These are phyloP conservation scores for Babesia ovis DNA, from an alignment of 169 alveolate species.

Conservation along the genomic window DNA sequence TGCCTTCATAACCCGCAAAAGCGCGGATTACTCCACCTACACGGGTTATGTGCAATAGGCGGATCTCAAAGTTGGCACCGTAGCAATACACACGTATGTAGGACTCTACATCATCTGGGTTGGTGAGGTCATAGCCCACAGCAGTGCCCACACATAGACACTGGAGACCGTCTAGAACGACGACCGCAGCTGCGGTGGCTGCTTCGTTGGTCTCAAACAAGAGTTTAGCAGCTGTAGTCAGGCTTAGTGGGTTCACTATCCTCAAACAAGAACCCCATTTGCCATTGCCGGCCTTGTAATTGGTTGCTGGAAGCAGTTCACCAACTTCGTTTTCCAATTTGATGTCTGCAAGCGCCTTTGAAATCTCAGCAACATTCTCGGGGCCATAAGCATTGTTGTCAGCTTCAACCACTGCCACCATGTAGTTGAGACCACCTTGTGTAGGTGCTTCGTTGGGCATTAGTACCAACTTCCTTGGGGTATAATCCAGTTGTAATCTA, in stretches of 20 bases:
- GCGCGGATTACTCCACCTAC: constrained; percentile 91
- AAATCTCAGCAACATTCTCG: constrained; percentile 77
- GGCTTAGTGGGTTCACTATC: constrained; percentile 81
- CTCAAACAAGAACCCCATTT: constrained; percentile 94
- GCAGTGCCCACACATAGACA: constrained; percentile 92
- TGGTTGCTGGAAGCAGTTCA: constrained; percentile 78
- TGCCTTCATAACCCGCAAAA: constrained; percentile 90
- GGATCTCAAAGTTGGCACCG: constrained; percentile 69
- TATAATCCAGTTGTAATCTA: constrained; percentile 84
- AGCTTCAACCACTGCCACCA: constrained; percentile 87
- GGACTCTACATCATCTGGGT: constrained; percentile 47
- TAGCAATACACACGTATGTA: constrained; percentile 72
- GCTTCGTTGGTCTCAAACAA: constrained; percentile 93
- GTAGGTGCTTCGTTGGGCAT: constrained; percentile 82
- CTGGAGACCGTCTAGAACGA: constrained; percentile 85
- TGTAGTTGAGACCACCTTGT: constrained; percentile 61
- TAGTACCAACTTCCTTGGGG: constrained; percentile 89
- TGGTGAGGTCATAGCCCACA: constrained; percentile 43
- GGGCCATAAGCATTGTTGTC: constrained; percentile 88
- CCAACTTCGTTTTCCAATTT: constrained; percentile 68
- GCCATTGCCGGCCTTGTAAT: constrained; percentile 90
- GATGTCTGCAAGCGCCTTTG: constrained; percentile 66
- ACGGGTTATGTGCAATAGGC: constrained; percentile 87
- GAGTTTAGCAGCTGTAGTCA: constrained; percentile 82
- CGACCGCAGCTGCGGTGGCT: constrained; percentile 87